A percentile compares a stretch with the other conserved stretches of the same genome.
Evolutionary conservation across 352 stramenopile genomes (phyloP).

Genomic region (Globisporangium paroecandrum): DNA sequence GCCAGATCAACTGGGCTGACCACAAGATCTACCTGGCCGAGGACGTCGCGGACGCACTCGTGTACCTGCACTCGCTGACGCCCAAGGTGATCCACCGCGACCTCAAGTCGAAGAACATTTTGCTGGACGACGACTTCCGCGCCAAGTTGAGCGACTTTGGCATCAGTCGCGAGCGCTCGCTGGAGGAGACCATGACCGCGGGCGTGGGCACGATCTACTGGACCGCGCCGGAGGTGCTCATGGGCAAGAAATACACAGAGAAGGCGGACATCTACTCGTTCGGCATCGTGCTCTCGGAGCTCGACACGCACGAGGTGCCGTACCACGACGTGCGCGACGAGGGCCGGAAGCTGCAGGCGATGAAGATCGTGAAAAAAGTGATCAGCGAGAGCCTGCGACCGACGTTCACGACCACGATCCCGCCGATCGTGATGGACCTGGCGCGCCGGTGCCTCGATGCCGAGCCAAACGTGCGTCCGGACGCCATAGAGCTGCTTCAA

Average conservation of each 20-base stretch:
- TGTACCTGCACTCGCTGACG: conserved; percentile 67
- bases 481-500: conserved; percentile 60
- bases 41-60: conserved; percentile 66
- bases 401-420: conserved; percentile 52
- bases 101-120: conserved; percentile 77
- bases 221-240: conserved; percentile 78
- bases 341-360: conserved; percentile 69
- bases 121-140: conserved; percentile 59
- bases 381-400: conserved; percentile 66
- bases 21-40: conserved; percentile 74
- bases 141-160: conserved; percentile 76
- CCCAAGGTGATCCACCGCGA: conserved; percentile 82
- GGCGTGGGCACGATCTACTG: conserved; percentile 84
- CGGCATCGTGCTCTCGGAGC: conserved; percentile 75
- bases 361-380: conserved; percentile 86
- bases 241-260: conserved; percentile 82
- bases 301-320: conserved; percentile 74
- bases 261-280: conserved; percentile 86
- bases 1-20: conserved; percentile 66
- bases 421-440: conserved; percentile 54
- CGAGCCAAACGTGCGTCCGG: conserved; percentile 62
- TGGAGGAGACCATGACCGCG: conserved; percentile 80
- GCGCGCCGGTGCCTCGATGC: conserved; percentile 62
- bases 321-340: conserved; percentile 80
- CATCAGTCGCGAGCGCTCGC: conserved; percentile 70